Percentiles rank a stretch among this genome's conserved stretches.
phyloP scores from a whole-genome alignment of 2,329 filamentous ascomycete genomes.

The Thielaviopsis euricoi region DNA sequence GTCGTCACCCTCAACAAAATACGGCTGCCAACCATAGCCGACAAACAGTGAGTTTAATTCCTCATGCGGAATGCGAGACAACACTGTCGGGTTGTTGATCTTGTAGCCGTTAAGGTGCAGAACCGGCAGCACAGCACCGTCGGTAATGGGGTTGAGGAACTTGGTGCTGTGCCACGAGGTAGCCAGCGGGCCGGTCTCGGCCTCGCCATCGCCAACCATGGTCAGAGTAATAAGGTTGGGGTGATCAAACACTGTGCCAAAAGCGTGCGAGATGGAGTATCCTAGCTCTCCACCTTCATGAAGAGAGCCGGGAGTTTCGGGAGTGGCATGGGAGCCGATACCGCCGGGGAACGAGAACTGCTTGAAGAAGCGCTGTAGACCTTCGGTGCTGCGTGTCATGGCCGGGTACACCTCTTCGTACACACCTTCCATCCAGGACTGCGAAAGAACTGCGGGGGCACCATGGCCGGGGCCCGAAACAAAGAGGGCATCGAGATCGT shows the following conservation, averaged over 20 bases:
- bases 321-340: slow-evolving; percentile 61
- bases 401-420: slow-evolving; percentile 66
- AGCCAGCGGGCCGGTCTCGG: slow-evolving; percentile 65
- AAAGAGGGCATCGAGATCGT: slow-evolving; percentile 55
- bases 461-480: slow-evolving; percentile 65
- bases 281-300: slow-evolving; percentile 70
- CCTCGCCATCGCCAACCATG: slow-evolving; percentile 66
- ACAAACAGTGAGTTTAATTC: slow-evolving; percentile 53
- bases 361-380: slow-evolving; percentile 64
- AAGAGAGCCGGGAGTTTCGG: slow-evolving; percentile 60
- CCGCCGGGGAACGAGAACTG: slow-evolving; percentile 70
- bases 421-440: slow-evolving; percentile 61
- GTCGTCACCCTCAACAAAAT: slow-evolving; percentile 65
- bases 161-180: slow-evolving; percentile 73
- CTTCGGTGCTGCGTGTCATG: slow-evolving; percentile 50
- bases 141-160: slow-evolving; percentile 63
- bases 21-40: slow-evolving; percentile 65
- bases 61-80: slow-evolving; percentile 57
- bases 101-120: slow-evolving; percentile 74
- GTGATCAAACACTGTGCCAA: slow-evolving; percentile 60
- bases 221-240: slow-evolving; percentile 59
- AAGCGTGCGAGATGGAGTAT: slow-evolving; percentile 67
- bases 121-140: slow-evolving; percentile 62
- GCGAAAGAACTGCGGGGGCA: slow-evolving; percentile 58
- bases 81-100: slow-evolving; percentile 64